A percentile compares a stretch with the other conserved stretches of the same genome.
Conservation (phyloP, 2,329 filamentous ascomycete genomes). For the Beauveria sp. region DNA sequence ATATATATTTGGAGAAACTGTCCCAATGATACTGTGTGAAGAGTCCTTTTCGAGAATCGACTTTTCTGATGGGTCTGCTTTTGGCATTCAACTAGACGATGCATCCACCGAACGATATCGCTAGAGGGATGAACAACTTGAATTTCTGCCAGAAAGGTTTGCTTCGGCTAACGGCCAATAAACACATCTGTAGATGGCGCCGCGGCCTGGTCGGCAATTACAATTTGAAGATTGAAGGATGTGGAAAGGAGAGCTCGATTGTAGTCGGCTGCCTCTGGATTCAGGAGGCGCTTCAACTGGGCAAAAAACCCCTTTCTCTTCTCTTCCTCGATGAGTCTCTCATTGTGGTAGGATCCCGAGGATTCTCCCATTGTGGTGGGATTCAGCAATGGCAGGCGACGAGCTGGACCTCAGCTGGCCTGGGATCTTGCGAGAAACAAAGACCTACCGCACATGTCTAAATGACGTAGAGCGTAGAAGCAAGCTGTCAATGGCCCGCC, state of each 20-base stretch:
- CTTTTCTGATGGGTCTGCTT: too few species aligned
- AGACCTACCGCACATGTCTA: too few species aligned
- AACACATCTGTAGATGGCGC: not conserved
- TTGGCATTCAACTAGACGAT: too few species aligned
- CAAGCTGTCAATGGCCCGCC: not conserved
- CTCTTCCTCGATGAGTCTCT: too few species aligned
- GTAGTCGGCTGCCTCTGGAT: not conserved
- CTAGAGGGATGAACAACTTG: too few species aligned
- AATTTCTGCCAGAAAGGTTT: not conserved
- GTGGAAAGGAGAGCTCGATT: too few species aligned
- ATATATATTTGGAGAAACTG: not conserved
- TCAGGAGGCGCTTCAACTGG: not conserved
- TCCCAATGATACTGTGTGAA: too few species aligned
- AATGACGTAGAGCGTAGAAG: not conserved
- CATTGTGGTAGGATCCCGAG: too few species aligned
- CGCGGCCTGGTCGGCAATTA: too few species aligned
- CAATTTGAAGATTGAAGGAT: too few species aligned
- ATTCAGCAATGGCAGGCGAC: not conserved
- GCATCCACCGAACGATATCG: too few species aligned
- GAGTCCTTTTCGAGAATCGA: not conserved
- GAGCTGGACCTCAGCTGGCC: not conserved
- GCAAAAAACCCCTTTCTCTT: not conserved
- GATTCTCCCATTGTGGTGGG: not conserved
- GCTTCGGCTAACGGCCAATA: not conserved
- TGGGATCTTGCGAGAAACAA: not conserved